Base-by-base conservation (phyloP, 352 stramenopile species). In the Phytophthora pini region DNA sequence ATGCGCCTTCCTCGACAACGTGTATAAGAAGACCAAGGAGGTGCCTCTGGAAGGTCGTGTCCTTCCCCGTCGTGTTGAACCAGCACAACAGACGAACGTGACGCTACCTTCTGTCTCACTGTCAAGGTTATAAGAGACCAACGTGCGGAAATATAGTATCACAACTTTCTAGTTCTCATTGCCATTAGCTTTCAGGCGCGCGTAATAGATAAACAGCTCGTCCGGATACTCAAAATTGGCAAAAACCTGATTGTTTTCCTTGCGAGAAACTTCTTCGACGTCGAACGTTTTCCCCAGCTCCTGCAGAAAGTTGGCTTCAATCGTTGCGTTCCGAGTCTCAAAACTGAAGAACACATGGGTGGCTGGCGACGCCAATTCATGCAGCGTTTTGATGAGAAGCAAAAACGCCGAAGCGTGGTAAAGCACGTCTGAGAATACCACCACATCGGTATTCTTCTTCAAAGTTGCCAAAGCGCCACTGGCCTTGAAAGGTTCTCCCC, bases 381-480 rank as follows among this genome's bases (percentile, higher is more conserved):
- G 32, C 22, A 87, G 38, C n/a, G 79, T 82, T 50, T 69, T 38
- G 5, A 80, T 63, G 29, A 87, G 64, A 47, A 79, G 29, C 17
- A 74, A 54, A 22, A 72, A 81, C 2, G 74, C 76, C 1, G 59
- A 70, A 24, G 52, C 57, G 46, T 87, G 74, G 46, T 87, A 87
- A 27, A 85, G 57, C 55, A 85, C 76, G 32, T 87, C 79, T 12
- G 76, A 87, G 47, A 82, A 82, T 3, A 85, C 65, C 36, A 87
- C 60, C 8, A 84, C 44, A 39, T 87, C 76, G 10, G 51, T 51
- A 17, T 13, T 47, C 54, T 72, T 72, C 20, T 9, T 39, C 76
- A 76, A 83, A 12, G 43, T 10, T 38, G 20, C 48, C 49, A 87
- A 48, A 51, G 8, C 50, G 10, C 63, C 59, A 10, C 29, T 53